These are phyloP conservation scores for Fomitopsis palustris DNA, from an alignment of 1,284 basidiomycete species.

Conservation along the genomic window DNA sequence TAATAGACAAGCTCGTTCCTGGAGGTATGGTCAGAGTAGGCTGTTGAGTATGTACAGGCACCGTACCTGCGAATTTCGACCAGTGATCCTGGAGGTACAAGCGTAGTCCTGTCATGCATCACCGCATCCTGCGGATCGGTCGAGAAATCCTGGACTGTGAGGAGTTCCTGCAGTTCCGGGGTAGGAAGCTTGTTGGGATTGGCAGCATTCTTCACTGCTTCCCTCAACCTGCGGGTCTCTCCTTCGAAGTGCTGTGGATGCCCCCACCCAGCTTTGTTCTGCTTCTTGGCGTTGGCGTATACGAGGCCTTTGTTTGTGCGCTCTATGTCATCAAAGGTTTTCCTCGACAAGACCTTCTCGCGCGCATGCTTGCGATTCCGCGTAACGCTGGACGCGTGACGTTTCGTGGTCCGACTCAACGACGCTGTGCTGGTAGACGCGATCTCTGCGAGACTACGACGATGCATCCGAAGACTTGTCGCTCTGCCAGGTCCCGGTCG, in stretches of 20 bases:
- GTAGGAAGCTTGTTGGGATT: conserved; percentile 1
- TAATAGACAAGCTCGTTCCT: conserved; percentile 4
- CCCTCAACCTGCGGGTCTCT: conserved; percentile 3
- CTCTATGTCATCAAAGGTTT: neutral
- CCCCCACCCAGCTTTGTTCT: conserved; percentile 1
- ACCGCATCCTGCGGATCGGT: neutral
- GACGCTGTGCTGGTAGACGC: conserved; percentile 4
- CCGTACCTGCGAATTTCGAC: conserved; percentile 59
- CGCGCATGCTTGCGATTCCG: neutral
- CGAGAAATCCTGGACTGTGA: conserved; percentile 1
- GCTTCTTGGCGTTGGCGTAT: neutral
- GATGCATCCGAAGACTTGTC: conserved; percentile 6
- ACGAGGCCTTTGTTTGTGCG: neutral
- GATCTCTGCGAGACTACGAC: conserved; percentile 4
- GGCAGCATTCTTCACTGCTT: neutral
- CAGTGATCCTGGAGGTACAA: conserved; percentile 44
- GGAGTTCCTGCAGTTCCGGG: conserved; percentile 9
- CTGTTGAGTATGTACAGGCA: neutral
- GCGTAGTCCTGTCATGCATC: neutral
- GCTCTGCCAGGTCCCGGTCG: no score
- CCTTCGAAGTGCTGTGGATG: neutral
- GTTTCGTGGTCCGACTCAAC: neutral
- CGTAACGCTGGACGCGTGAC: conserved; percentile 3
- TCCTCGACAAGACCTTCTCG: neutral
- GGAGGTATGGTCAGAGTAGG: neutral